Evolutionary conservation across 75 land plant genomes (phyloP).

Genomic region (Selaginella tamariscina): DNA sequence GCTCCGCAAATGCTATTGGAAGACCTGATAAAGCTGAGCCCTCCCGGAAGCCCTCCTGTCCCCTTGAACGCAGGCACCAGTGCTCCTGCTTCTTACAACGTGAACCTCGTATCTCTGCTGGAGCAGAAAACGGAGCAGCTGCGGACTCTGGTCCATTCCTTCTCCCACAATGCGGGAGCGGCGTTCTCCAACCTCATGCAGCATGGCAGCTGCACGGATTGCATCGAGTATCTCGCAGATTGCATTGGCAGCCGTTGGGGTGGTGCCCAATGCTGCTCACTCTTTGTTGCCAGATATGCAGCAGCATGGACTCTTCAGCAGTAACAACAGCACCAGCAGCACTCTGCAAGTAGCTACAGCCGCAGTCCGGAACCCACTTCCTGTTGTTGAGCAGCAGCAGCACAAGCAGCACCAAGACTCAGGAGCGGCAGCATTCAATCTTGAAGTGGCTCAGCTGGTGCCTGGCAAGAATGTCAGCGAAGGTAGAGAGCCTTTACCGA

Average conservation of each 20-base stretch:
- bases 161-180: conserved; percentile 25
- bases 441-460: not conserved
- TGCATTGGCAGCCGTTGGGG: conserved; percentile 45
- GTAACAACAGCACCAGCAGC: not conserved
- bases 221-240: conserved; percentile 56
- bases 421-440: not conserved
- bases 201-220: conserved; percentile 40
- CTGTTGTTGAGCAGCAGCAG: not conserved
- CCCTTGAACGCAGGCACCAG: not conserved
- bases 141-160: conserved; percentile 37
- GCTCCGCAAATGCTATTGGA: not conserved
- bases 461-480: not conserved
- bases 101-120: conserved; percentile 26
- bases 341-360: not conserved
- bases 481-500: not conserved
- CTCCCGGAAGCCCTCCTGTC: not conserved
- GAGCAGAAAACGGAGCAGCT: conserved; percentile 58
- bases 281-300: conserved; percentile 16
- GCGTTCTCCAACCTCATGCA: conserved; percentile 30
- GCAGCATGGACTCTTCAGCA: not conserved
- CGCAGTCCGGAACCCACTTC: not conserved
- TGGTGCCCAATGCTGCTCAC: conserved; percentile 30
- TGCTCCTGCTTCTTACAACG: not conserved
- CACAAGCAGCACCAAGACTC: not conserved
- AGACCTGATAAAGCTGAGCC: not conserved